Evolutionary conservation across 768 basidiomycete genomes (phyloP), one percentile per base, ranked within the genome.

Genomic region (Galerina sulciceps): DNA sequence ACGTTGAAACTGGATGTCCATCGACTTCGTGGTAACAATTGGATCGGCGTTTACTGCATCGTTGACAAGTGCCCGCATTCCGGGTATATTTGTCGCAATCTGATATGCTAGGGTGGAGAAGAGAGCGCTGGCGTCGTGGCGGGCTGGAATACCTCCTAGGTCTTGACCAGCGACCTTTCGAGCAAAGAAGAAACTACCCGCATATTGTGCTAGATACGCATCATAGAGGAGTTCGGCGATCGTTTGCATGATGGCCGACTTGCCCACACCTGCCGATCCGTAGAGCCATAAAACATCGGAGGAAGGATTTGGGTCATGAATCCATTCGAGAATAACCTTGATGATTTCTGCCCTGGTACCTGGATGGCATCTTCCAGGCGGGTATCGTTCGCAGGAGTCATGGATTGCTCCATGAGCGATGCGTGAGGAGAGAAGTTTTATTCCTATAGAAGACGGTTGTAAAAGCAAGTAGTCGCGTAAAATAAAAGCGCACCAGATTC

Each of bases 21-120:
- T 41, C 10, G 56, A 20, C 40, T 61, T 67, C 35, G 54, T 50
- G 22, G 37, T 55, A 5, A 67, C 38, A 13, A 42, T 42, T 18
- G 59, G 66, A 20, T 65, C 59, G 0, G 35, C 20, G 18, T 36
- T 10, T 55, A 67, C 49, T 36, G 46, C 54, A 6, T 37, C 20
- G 40, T 61, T 55, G 47, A 65, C 41, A 26, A 20, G n/a, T 2
- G 45, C 46, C 26, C 45, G 22, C 0, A 63, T 35, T 4, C 36
- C 54, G 23, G 59, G 62, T 37, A 56, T 20, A 15, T 34, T 22
- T 14, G 50, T 26, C 1, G 63, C 65, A 8, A 73, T 61, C 34
- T 72, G 66, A 18, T 65, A 69, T 13, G 67, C 64, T 4, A 73
- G 34, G 1, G 68, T 69, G 4, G 58, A 34, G 44, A 59, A 58